phyloP scores from a whole-genome alignment of 345 rosid species.

The Melaleuca alternifolia region DNA sequence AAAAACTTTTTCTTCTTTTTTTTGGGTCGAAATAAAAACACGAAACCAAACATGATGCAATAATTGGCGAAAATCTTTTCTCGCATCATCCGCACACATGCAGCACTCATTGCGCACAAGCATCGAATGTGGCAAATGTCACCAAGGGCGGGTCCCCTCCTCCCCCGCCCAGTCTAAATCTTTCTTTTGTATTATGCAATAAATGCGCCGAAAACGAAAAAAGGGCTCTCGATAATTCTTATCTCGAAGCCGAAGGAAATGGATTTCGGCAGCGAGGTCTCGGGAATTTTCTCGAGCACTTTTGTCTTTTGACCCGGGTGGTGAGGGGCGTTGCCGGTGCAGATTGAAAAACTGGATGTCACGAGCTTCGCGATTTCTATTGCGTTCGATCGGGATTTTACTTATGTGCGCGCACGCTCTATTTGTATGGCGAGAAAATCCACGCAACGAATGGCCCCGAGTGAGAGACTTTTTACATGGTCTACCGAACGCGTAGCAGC shows the following conservation, averaged over 20 bases:
- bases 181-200: neutral
- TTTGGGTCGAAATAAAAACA: too few species aligned
- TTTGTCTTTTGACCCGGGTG: too few species aligned
- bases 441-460: too few species aligned
- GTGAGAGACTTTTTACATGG: too few species aligned
- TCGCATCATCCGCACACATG: neutral
- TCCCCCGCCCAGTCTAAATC: neutral
- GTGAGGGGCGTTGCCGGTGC: too few species aligned
- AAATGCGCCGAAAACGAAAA: neutral
- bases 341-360: too few species aligned
- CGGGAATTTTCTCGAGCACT: too few species aligned
- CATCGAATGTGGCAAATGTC: neutral
- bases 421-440: too few species aligned
- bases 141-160: neutral
- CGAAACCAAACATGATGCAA: neutral
- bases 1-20: neutral
- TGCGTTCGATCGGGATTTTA: neutral
- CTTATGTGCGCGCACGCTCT: neutral
- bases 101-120: neutral
- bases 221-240: neutral
- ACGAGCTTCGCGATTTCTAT: neutral
- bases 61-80: neutral
- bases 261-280: neutral
- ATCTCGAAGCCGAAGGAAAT: neutral
- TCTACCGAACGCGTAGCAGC: too few species aligned